A percentile compares a stretch with the other conserved stretches of the same genome.
Conservation (phyloP, 2,329 filamentous ascomycete species). For the Leptographium wingfieldii region DNA sequence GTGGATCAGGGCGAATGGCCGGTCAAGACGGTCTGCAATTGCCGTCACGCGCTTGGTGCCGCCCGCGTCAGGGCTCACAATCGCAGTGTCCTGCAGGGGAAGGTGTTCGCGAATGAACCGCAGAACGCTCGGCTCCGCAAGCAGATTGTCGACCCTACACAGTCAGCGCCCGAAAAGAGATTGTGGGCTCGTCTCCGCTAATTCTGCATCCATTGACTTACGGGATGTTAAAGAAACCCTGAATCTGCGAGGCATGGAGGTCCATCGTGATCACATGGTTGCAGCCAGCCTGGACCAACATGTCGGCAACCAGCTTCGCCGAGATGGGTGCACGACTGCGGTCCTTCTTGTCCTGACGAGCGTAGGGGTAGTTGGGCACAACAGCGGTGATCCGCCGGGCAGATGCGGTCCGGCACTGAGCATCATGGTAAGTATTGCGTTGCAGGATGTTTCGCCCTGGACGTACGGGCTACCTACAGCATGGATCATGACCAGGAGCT, state of each 20-base stretch:
- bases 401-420: constrained; percentile 14
- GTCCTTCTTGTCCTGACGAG: constrained; percentile 86
- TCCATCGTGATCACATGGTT: constrained; percentile 82
- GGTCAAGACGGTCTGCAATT: constrained; percentile 82
- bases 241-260: constrained; percentile 30
- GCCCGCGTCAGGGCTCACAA: constrained; percentile 89
- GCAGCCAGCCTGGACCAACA: constrained; percentile 78
- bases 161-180: background rate
- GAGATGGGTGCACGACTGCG: constrained; percentile 70
- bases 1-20: constrained; percentile 88
- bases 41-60: constrained; percentile 89
- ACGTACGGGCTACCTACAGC: constrained; percentile 29
- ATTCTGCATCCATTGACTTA: background rate
- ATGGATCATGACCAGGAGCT: constrained; percentile 96
- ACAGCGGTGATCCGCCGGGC: constrained; percentile 14
- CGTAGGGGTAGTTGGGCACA: constrained; percentile 83
- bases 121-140: constrained; percentile 84
- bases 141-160: constrained; percentile 55
- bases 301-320: constrained; percentile 91
- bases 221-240: constrained; percentile 78
- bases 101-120: constrained; percentile 86
- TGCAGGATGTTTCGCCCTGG: background rate
- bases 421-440: background rate
- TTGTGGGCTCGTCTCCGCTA: background rate
- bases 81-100: constrained; percentile 70